Percentiles rank a stretch among this genome's conserved stretches.
Conservation (phyloP, 345 rosid genomes). For the Dimocarpus longan region DNA sequence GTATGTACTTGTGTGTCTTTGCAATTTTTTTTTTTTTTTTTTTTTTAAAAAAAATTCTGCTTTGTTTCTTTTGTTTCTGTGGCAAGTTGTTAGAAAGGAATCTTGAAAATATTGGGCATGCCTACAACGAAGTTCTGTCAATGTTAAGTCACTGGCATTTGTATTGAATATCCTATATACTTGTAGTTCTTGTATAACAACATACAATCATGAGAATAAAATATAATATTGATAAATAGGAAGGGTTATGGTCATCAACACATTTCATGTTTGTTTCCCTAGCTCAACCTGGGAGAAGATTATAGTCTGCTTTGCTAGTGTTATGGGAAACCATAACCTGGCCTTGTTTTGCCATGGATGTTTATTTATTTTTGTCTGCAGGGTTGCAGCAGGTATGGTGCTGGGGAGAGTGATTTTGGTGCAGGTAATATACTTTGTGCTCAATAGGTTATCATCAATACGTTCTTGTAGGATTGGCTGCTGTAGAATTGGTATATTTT, state of each 20-base stretch:
- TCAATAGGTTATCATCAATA: slow-evolving; percentile 1
- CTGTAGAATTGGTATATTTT: not conserved
- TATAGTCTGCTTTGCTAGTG: not conserved
- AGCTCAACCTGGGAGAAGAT: not conserved
- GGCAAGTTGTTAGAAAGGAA: slow-evolving; percentile 2
- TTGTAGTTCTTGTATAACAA: not conserved
- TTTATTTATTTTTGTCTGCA: slow-evolving; percentile 29
- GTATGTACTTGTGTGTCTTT: slow-evolving; percentile 39
- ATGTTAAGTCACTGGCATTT: too few species aligned
- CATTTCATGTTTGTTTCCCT: not conserved
- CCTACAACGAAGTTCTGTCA: not conserved
- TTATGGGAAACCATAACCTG: not conserved
- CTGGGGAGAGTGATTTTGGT: slow-evolving; percentile 56
- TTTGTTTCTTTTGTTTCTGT: not conserved
- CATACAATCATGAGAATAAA: not conserved
- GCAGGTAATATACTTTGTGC: slow-evolving; percentile 52
- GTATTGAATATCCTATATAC: not conserved
- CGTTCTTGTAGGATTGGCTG: not conserved
- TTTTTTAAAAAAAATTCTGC: slow-evolving; percentile 3
- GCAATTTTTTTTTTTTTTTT: too few species aligned
- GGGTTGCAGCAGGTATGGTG: slow-evolving; percentile 79
- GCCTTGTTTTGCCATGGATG: not conserved
- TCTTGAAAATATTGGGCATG: not conserved
- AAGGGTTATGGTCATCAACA: not conserved
- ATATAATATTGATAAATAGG: not conserved